Conservation (phyloP, 1,284 basidiomycete genomes). For the Sanghuangporus baumii region DNA sequence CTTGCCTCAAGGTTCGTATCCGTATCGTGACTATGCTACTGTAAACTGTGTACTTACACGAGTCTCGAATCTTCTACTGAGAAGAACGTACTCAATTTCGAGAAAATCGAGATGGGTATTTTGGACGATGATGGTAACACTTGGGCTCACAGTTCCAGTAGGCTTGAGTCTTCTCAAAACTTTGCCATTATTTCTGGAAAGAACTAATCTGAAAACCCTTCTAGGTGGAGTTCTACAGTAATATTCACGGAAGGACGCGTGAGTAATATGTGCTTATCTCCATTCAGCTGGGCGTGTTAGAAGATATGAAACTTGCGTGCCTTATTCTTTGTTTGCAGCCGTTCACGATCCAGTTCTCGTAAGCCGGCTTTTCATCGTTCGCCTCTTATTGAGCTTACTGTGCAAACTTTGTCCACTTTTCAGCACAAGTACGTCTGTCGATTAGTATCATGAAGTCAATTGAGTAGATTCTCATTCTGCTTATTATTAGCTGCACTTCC, state of each 20-base stretch:
- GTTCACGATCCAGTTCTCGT: no score
- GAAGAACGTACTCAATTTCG: slow-evolving; percentile 47
- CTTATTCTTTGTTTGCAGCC: not conserved
- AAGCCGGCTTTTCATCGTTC: no score
- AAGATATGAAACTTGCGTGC: not conserved
- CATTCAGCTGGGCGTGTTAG: not conserved
- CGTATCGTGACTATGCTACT: not conserved
- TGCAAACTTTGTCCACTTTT: not conserved
- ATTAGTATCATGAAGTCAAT: not conserved
- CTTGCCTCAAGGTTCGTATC: slow-evolving; percentile 40
- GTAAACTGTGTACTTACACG: not conserved
- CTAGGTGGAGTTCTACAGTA: slow-evolving; percentile 47
- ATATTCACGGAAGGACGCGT: slow-evolving; percentile 40
- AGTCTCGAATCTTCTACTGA: not conserved
- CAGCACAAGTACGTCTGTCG: slow-evolving; percentile 16
- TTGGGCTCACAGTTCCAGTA: slow-evolving; percentile 35
- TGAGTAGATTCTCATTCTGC: not conserved
- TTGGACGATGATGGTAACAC: slow-evolving; percentile 32
- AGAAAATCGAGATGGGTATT: slow-evolving; percentile 36
- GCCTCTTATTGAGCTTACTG: no score
- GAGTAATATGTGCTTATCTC: slow-evolving; percentile 25
- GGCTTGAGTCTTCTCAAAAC: not conserved
- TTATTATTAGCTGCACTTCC: slow-evolving; percentile 16
- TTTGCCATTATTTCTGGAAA: not conserved
- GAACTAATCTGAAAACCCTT: not conserved